Conservation (phyloP, 345 rosid genomes). For the Syzygium aqueum region DNA sequence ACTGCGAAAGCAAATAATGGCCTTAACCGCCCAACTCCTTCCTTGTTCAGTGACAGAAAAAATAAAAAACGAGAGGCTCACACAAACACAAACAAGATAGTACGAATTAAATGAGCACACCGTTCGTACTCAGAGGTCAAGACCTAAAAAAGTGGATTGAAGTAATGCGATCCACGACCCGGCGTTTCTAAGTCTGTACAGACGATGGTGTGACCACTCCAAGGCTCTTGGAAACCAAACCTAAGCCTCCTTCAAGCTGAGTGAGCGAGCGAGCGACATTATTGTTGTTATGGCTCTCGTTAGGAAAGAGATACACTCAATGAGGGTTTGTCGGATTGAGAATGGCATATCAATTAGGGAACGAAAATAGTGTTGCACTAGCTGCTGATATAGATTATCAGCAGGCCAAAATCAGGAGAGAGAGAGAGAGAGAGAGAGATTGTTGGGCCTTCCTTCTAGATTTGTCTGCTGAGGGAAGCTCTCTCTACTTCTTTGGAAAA, state of each 20-base stretch:
- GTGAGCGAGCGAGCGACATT: not conserved
- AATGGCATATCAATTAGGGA: not conserved
- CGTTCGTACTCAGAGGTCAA: not conserved
- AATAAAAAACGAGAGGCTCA: not conserved
- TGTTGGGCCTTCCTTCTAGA: not conserved
- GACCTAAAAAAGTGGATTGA: not conserved
- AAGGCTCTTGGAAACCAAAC: not conserved
- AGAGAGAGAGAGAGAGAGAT: not conserved
- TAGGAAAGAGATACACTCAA: not conserved
- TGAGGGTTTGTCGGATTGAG: not conserved
- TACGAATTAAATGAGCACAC: not conserved
- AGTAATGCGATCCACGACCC: not conserved
- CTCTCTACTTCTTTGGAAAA: not conserved
- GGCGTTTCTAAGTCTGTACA: not conserved
- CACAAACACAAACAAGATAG: not conserved
- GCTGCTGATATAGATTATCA: not conserved
- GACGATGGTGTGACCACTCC: not conserved
- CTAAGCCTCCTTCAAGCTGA: not conserved
- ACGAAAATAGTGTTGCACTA: not conserved
- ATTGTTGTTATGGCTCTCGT: not conserved
- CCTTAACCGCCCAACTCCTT: not conserved
- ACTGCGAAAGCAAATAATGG: constrained; percentile 6
- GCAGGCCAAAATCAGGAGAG: not conserved
- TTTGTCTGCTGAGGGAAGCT: constrained; percentile 1
- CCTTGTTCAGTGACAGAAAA: not conserved